These are phyloP conservation scores for Apiospora marii DNA, from an alignment of 2,329 filamentous ascomycete genomes.

Conservation along the genomic window DNA sequence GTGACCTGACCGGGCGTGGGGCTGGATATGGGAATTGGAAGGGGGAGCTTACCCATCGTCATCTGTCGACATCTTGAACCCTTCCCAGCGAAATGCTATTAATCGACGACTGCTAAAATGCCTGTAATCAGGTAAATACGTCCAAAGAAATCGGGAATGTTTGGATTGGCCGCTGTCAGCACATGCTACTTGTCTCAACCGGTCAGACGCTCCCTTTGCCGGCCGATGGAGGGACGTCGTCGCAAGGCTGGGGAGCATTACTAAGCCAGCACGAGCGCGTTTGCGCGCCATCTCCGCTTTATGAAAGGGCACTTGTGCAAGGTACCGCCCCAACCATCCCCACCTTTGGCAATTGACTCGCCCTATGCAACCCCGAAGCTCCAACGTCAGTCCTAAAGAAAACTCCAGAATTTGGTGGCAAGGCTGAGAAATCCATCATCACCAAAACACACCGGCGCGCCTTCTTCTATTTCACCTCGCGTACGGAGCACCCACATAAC, in stretches of 20 bases:
- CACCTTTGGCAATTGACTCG: neutral
- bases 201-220: constrained; percentile 28
- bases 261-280: neutral
- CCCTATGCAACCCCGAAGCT: neutral
- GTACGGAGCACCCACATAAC: neutral
- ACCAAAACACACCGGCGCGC: constrained; percentile 30
- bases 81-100: neutral
- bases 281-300: neutral
- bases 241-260: constrained; percentile 14
- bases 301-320: constrained; percentile 19
- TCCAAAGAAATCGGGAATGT: neutral
- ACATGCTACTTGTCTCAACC: constrained; percentile 31
- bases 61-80: constrained; percentile 2
- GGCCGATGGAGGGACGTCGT: constrained; percentile 13
- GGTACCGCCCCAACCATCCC: neutral
- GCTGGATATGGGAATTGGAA: neutral
- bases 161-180: neutral
- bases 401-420: constrained; percentile 41
- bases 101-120: neutral
- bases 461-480: constrained; percentile 22
- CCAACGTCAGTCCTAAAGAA: constrained; percentile 11
- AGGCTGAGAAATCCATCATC: constrained; percentile 53
- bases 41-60: neutral
- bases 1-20: neutral
- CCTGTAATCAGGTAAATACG: neutral